These are phyloP conservation scores for Hippophae rhamnoides DNA, from an alignment of 306 rosid species.

Conservation along the genomic window DNA sequence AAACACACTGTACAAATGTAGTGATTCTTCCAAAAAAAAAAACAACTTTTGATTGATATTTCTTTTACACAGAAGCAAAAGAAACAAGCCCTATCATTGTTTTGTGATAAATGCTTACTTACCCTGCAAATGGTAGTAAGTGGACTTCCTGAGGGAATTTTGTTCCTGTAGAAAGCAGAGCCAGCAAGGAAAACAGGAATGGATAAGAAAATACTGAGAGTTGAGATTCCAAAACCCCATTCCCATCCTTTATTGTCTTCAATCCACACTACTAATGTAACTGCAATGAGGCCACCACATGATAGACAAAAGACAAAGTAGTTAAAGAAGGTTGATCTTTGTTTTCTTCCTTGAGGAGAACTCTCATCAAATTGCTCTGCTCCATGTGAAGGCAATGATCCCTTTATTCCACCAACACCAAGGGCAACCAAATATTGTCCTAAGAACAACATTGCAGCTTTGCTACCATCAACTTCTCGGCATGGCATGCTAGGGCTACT, in stretches of 20 bases:
- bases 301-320: conserved; percentile 63
- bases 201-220: conserved; percentile 48
- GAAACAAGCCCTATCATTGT: too few relatives aligned
- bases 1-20: too few relatives aligned
- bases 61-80: too few relatives aligned
- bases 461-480: conserved; percentile 34
- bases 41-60: too few relatives aligned
- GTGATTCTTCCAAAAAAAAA: too few relatives aligned
- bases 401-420: conserved; percentile 90
- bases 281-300: conserved; percentile 69
- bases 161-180: conserved; percentile 46
- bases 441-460: conserved; percentile 44
- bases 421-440: conserved; percentile 74
- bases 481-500: conserved; percentile 28
- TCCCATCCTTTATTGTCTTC: conserved; percentile 89
- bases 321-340: conserved; percentile 64
- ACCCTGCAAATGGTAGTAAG: conserved; percentile 67
- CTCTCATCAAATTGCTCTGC: conserved; percentile 73
- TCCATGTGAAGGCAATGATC: conserved; percentile 76
- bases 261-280: conserved; percentile 73
- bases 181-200: conserved; percentile 73
- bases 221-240: conserved; percentile 69
- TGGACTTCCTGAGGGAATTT: conserved; percentile 62
- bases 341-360: conserved; percentile 45
- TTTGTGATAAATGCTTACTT: neutral